phyloP scores from a whole-genome alignment of 1,139 yeast genomes.

The Sugiyamaella novakii region DNA sequence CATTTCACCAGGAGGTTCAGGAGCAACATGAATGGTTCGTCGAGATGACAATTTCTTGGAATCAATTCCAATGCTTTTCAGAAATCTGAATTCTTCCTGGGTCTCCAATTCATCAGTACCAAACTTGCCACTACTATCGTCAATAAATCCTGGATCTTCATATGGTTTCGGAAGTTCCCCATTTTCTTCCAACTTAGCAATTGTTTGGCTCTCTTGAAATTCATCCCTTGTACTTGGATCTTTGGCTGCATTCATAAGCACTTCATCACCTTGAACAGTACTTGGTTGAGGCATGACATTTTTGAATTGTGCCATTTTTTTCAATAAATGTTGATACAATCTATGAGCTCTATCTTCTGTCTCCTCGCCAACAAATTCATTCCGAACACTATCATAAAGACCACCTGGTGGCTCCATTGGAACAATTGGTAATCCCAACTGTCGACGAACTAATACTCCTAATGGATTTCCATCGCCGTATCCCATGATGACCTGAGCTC shows the following conservation, averaged over 20 bases:
- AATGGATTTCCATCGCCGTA: slow-evolving; percentile 49
- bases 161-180: slow-evolving; percentile 39
- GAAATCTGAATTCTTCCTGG: slow-evolving; percentile 38
- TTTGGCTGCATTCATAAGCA: slow-evolving; percentile 42
- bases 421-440: slow-evolving; percentile 46
- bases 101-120: slow-evolving; percentile 32
- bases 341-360: slow-evolving; percentile 41
- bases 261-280: slow-evolving; percentile 45
- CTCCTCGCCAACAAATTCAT: slow-evolving; percentile 37
- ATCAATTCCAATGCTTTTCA: slow-evolving; percentile 38
- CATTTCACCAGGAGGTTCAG: slow-evolving; percentile 43
- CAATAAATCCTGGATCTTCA: slow-evolving; percentile 37
- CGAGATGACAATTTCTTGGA: slow-evolving; percentile 27
- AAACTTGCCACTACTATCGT: slow-evolving; percentile 27
- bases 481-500: slow-evolving; percentile 48
- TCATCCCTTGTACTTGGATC: slow-evolving; percentile 40
- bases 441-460: slow-evolving; percentile 45
- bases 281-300: slow-evolving; percentile 40
- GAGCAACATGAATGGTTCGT: slow-evolving; percentile 39
- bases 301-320: slow-evolving; percentile 42
- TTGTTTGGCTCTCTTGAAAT: slow-evolving; percentile 37
- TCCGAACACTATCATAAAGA: slow-evolving; percentile 40
- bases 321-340: slow-evolving; percentile 44
- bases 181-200: slow-evolving; percentile 42
- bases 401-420: slow-evolving; percentile 41